These are phyloP conservation scores for Arabis alpina DNA, from an alignment of 345 rosid species.

Conservation along the genomic window DNA sequence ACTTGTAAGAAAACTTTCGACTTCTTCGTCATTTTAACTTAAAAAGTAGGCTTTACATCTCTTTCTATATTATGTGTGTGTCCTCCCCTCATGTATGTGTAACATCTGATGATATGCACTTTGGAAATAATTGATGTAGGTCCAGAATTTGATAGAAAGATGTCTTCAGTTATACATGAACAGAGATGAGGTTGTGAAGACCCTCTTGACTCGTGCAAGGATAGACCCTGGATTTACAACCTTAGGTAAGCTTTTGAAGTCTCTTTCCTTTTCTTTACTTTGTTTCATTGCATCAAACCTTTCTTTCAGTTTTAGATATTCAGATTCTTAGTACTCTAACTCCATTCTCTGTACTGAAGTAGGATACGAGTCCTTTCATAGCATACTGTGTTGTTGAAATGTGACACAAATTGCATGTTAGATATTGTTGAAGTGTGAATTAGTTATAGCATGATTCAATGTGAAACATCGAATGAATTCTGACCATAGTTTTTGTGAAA, in stretches of 20 bases:
- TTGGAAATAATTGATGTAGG: conserved; percentile 44
- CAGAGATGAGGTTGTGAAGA: conserved; percentile 53
- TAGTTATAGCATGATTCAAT: conserved; percentile 13
- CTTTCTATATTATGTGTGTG: neutral
- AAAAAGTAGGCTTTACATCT: conserved; percentile 14
- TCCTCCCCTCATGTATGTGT: conserved; percentile 2
- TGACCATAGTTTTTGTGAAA: conserved; percentile 18
- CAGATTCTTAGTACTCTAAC: conserved; percentile 6
- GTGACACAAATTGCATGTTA: conserved; percentile 6
- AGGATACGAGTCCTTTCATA: conserved; percentile 6
- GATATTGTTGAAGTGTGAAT: conserved; percentile 8
- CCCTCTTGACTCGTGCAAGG: conserved; percentile 46
- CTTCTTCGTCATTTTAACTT: conserved; percentile 17
- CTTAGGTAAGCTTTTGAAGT: conserved; percentile 45
- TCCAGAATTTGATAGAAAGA: conserved; percentile 61
- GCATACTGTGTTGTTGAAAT: conserved; percentile 21
- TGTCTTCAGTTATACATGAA: conserved; percentile 63
- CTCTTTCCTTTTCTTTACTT: conserved; percentile 18
- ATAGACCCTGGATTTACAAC: conserved; percentile 54
- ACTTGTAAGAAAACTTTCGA: conserved; percentile 54
- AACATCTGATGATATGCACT: conserved; percentile 26
- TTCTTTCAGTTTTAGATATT: conserved; percentile 7
- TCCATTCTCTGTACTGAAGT: conserved; percentile 10
- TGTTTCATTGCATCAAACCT: conserved; percentile 3
- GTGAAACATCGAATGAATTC: conserved; percentile 4